A percentile compares a stretch with the other conserved stretches of the same genome.
phyloP scores from a whole-genome alignment of 2,329 filamentous ascomycete species.

The Ascosphaera aggregata region DNA sequence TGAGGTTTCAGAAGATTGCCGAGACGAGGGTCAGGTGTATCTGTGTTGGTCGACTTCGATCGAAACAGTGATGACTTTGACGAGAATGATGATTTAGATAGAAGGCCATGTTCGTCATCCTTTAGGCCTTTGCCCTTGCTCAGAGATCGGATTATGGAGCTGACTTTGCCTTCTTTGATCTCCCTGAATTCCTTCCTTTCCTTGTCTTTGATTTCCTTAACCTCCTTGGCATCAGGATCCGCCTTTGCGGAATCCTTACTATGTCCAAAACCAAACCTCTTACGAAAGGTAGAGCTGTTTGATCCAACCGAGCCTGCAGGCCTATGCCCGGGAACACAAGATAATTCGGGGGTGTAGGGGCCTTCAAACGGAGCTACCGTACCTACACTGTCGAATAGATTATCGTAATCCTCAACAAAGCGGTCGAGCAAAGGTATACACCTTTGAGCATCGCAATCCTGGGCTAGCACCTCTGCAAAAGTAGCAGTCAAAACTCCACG shows the following conservation, averaged over 20 bases:
- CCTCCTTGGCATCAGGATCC: no score
- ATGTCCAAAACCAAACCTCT: constrained; percentile 62
- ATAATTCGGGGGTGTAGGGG: constrained; percentile 27
- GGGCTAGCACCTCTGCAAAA: constrained; percentile 68
- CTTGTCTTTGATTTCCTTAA: no score
- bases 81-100: constrained; percentile 31
- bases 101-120: constrained; percentile 32
- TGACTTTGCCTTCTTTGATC: constrained; percentile 43
- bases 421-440: constrained; percentile 78
- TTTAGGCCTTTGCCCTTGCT: constrained; percentile 50
- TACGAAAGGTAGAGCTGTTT: constrained; percentile 64
- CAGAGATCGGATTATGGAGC: constrained; percentile 66
- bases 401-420: constrained; percentile 70
- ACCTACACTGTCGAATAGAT: constrained; percentile 45
- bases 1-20: constrained; percentile 26
- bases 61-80: constrained; percentile 44
- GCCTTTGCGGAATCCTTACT: constrained; percentile 59
- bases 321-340: no score
- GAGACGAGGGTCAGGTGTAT: constrained; percentile 23
- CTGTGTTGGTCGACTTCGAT: constrained; percentile 57
- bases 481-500: constrained; percentile 68
- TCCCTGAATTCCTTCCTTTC: no score
- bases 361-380: constrained; percentile 21
- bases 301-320: constrained; percentile 57
- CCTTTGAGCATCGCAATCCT: constrained; percentile 51